Evolutionary conservation across 2,329 filamentous ascomycete genomes (phyloP).

Genomic region (Ramichloridium luteum): DNA sequence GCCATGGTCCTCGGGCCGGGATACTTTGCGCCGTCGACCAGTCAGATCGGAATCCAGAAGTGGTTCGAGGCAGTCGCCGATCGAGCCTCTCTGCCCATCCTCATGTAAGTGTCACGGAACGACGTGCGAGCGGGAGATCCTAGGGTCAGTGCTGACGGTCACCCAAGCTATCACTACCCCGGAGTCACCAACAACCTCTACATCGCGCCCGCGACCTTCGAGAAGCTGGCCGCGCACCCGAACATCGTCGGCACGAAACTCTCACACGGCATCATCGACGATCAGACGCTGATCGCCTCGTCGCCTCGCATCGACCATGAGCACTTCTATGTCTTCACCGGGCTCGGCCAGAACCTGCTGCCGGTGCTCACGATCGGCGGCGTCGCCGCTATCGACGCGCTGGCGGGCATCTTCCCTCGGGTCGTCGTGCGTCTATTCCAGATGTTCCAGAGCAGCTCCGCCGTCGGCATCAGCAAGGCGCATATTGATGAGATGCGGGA

Average conservation of each 20-base stretch:
- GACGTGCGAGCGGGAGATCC: not conserved
- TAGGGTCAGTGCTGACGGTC: constrained; percentile 3
- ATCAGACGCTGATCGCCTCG: constrained; percentile 48
- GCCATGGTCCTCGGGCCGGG: constrained; percentile 52
- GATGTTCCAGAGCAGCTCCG: constrained; percentile 30
- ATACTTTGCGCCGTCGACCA: constrained; percentile 49
- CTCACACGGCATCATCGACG: constrained; percentile 55
- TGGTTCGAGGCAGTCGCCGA: constrained; percentile 54
- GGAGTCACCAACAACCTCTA: constrained; percentile 54
- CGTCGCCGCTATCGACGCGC: constrained; percentile 53
- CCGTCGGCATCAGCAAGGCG: constrained; percentile 30
- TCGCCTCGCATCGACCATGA: constrained; percentile 47
- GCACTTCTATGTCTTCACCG: constrained; percentile 50
- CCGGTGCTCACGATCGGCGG: constrained; percentile 51
- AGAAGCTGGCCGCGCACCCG: constrained; percentile 46
- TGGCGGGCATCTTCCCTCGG: constrained; percentile 53
- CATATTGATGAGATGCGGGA: constrained; percentile 38
- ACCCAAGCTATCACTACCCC: constrained; percentile 48
- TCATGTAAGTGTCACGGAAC: constrained; percentile 38
- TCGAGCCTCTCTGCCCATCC: constrained; percentile 45
- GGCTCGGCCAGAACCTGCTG: constrained; percentile 53
- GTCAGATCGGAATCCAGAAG: constrained; percentile 46
- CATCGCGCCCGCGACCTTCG: constrained; percentile 47
- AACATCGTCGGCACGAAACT: constrained; percentile 61
- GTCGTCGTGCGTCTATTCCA: constrained; percentile 47